Evolutionary conservation across 1,139 yeast genomes (phyloP).

Genomic region (Meyerozyma athensensis): DNA sequence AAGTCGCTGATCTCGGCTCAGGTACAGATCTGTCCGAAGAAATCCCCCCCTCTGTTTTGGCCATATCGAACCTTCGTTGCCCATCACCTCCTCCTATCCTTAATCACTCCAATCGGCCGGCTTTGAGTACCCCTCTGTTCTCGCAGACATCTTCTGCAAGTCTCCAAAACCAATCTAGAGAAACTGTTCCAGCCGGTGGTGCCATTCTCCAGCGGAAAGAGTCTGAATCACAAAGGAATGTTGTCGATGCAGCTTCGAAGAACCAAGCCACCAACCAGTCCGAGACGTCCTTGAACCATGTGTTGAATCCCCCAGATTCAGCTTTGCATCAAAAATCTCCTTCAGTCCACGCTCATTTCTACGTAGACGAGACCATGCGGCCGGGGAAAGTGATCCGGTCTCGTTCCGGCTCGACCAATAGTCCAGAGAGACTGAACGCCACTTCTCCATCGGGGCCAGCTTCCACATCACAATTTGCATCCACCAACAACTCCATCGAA

Average conservation of each 20-base stretch:
- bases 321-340: constrained; percentile 48
- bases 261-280: constrained; percentile 1
- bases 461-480: not conserved
- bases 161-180: constrained; percentile 18
- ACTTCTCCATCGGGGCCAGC: constrained; percentile 5
- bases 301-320: not conserved
- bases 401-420: constrained; percentile 37
- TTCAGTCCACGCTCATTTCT: constrained; percentile 78
- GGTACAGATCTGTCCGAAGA: constrained; percentile 1
- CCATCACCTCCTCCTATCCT: constrained; percentile 70
- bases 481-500: constrained; percentile 3
- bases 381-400: constrained; percentile 37
- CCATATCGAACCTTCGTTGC: constrained; percentile 54
- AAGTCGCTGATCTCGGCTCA: not conserved
- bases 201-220: constrained; percentile 37
- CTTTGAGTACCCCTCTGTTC: not conserved
- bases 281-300: not conserved
- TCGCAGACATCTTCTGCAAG: constrained; percentile 4
- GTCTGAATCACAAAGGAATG: constrained; percentile 16
- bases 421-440: constrained; percentile 12
- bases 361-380: constrained; percentile 65
- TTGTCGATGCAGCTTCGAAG: not conserved
- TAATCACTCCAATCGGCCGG: constrained; percentile 25
- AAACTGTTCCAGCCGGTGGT: constrained; percentile 49
- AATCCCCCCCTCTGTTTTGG: constrained; percentile 25